Base-by-base conservation (phyloP, 2,329 filamentous ascomycete species). In the Zymoseptoria passerinii region DNA sequence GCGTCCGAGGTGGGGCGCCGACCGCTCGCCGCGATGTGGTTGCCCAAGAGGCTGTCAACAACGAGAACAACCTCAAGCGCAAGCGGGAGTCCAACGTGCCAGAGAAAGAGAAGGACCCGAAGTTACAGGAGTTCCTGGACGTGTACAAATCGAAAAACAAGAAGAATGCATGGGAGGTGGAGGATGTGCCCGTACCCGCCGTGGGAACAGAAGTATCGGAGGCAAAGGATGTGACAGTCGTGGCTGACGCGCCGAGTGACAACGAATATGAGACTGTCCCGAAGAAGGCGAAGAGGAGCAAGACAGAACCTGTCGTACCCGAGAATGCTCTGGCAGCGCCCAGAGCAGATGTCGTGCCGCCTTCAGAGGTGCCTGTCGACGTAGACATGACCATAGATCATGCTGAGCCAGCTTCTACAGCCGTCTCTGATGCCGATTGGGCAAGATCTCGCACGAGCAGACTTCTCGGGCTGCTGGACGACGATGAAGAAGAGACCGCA, bases 361-460 rank as follows among this genome's bases (percentile, higher is more conserved):
- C 50, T 8, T 23, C 19, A 28, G 23, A 23, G 7, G 50, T 52
- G 4, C 50, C 48, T 19, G 53, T 52, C 10, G 20, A 19, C 8
- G 4, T 48, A 48, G 19, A 13, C 20, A n/a, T 50, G 18, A 23
- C 23, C 10, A 29, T 16, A 29, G 52, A 57, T 20, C 53, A 44
- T 4, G 35, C 55, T 18, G 48, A 58, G 8, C n/a, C 52, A 29
- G 8, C 48, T 10, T 28, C 19, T 5, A 35, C 35, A 48, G 76
- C 77, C 54, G 79, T 85, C 2, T 86, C 87, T 20, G 91, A 96
- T 74, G 85, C 87, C 61, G 92, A 97, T 73, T 99, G 94, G 94
- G 79, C 96, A 66, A 85, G 92, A 58, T 92, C 89, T 62, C 85
- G 89, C 66, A 97, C 92, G 13, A 96, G 87, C 74, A 83, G 92